Evolutionary conservation across 352 stramenopile species (phyloP), one percentile per base, ranked within the genome.

Genomic region (Pythium diclinum): DNA sequence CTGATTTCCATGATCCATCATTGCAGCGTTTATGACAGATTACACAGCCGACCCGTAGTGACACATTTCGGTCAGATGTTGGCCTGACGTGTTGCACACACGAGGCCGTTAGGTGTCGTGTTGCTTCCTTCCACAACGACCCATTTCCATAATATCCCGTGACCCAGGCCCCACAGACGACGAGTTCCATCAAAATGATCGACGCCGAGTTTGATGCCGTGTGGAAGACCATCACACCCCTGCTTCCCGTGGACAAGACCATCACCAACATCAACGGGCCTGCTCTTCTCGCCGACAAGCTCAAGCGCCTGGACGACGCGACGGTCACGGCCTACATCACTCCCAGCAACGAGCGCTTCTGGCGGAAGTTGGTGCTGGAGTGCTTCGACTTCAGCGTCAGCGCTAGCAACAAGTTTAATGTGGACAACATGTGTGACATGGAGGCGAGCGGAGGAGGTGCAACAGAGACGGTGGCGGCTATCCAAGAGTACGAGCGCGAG

Each of bases 191-290:
- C 3, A 30, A 8, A 2, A 51, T 51, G 44, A 28, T 6, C n/a
- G 44, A 51, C 44, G 19, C 19, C 9, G n/a, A 51, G 17, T 51
- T 51, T 30, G 19, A 6, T 1, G n/a, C 6, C 19, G 19, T 30
- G n/a, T 51, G 44, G 44, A 51, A 14, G 44, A 51, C 19, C n/a
- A 51, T 51, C 44, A 6, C 44, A 6, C 44, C 44, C 1, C n/a
- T 51, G n/a, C 44, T 51, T 6, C 44, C 44, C n/a, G n/a, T 13
- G n/a, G 44, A 51, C 44, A 51, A 51, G 44, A 51, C n/a, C 19
- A 16, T 51, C 44, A 51, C 44, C n/a, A 7, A 51, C 44, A 51
- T 51, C 44, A 51, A 51, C 19, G 44, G 44, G n/a, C 44, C 44
- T 30, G 44, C 44, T 3, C n/a, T 51, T 14, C 7, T 51, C n/a